Evolutionary conservation across 257 asterid species (phyloP), one percentile per base, ranked within the genome.

Genomic region (Rubia yunnanensis): DNA sequence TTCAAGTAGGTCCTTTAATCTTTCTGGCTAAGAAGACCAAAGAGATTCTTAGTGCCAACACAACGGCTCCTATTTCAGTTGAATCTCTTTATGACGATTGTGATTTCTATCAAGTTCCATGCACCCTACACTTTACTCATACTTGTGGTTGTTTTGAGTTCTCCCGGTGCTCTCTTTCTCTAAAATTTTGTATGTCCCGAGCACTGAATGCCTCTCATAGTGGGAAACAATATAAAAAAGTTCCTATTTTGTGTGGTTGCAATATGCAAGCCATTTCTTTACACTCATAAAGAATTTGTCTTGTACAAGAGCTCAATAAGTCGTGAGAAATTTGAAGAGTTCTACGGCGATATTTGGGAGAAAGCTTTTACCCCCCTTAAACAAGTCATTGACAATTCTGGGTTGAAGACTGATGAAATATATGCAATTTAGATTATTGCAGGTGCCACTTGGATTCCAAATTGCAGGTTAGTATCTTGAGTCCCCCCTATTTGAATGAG

Each of bases 361-460:
- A 88, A 74, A 80, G 87, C 99, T 71, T 90, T 94, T 59, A 65
- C 68, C 69, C 99, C 99, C 56, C 73, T 94, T 7, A 86, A 84
- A 81, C 90, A 94, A 69, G 90, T 90, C 69, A 82, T 90, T 77
- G 75, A 78, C 74, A 59, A 78, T 67, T 88, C 99, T 60, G 96
- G 95, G 60, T 62, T 94, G 69, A 90, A 75, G 72, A 69, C 73
- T 60, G 95, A 86, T 32, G 96, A 94, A 68, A 78, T 94, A 74
- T 79, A 88, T 76, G 99, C 94, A 2, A 94, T 94, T 69, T 97
- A 94, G 85, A 80, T 94, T 82, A 88, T 94, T 78, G 99, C 97
- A 76, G 99, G 99, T 78, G 92, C 97, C 81, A 94, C 99, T 36
- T 86, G 99, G 70, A 96, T 94, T 66, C 99, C 97, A 61, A 90